A percentile compares a stretch with the other conserved stretches of the same genome.
phyloP scores from a whole-genome alignment of 1,284 basidiomycete genomes.

The Waitea zeae region DNA sequence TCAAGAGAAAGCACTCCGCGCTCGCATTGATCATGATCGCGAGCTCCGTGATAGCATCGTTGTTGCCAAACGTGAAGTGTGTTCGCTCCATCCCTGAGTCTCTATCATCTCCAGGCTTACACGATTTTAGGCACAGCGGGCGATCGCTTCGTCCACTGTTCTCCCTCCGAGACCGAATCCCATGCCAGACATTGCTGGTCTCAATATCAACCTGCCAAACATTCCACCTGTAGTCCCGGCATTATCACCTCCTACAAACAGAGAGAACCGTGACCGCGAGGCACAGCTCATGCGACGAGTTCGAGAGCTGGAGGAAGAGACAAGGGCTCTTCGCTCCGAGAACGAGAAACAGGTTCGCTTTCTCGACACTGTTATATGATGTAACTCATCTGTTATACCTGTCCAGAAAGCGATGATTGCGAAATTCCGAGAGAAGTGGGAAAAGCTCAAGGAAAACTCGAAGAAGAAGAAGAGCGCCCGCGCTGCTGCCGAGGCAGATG shows the following conservation, averaged over 20 bases:
- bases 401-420: conserved; percentile 63
- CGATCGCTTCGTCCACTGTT: conserved; percentile 47
- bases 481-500: conserved; percentile 27
- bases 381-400: conserved; percentile 6
- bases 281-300: conserved; percentile 48
- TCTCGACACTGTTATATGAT: conserved; percentile 2
- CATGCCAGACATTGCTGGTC: conserved; percentile 25
- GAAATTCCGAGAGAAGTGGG: conserved; percentile 76
- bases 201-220: conserved; percentile 36
- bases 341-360: conserved; percentile 65
- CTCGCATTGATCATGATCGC: conserved; percentile 59
- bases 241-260: conserved; percentile 19
- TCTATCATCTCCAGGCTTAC: conserved; percentile 2
- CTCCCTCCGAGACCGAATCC: conserved; percentile 26
- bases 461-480: conserved; percentile 77
- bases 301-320: conserved; percentile 67
- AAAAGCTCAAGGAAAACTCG: conserved; percentile 74
- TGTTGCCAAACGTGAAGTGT: conserved; percentile 59
- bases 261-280: conserved; percentile 34
- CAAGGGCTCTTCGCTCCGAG: conserved; percentile 42
- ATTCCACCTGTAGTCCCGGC: conserved; percentile 25
- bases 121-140: conserved; percentile 45
- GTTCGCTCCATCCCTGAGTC: too few species aligned
- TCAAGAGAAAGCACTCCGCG: conserved; percentile 40
- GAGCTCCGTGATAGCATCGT: conserved; percentile 64